Conservation (phyloP, 2,329 filamentous ascomycete species). For the Colletotrichum tamarilloi region DNA sequence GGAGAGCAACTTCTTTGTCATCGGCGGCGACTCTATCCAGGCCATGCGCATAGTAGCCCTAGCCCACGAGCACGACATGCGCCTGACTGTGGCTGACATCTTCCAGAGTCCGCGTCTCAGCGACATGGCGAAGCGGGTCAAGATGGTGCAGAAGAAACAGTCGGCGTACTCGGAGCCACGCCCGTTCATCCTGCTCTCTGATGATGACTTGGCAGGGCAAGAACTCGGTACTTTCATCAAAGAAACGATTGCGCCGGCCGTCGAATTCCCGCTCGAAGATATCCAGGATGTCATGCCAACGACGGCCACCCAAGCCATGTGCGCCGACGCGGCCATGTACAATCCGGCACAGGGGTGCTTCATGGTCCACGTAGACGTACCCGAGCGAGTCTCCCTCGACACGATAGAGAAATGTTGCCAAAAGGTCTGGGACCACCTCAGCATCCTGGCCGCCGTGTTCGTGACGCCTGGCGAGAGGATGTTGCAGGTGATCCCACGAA, state of each 20-base stretch:
- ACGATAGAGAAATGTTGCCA: neutral
- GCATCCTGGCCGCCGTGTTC: neutral
- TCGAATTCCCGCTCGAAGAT: neutral
- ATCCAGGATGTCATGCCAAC: neutral
- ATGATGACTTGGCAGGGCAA: neutral
- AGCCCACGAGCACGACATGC: constrained; percentile 50
- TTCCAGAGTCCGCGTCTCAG: constrained; percentile 42
- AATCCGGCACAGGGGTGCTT: neutral
- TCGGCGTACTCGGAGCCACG: neutral
- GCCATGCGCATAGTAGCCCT: constrained; percentile 55
- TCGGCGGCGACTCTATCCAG: constrained; percentile 58
- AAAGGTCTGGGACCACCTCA: neutral
- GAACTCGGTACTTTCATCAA: neutral
- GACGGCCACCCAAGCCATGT: neutral
- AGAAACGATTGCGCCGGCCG: neutral
- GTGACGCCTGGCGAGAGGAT: neutral
- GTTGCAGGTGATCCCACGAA: neutral
- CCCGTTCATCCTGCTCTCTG: neutral
- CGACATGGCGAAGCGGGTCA: neutral
- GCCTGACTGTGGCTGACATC: constrained; percentile 56
- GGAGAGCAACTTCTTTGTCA: constrained; percentile 57
- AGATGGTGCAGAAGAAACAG: neutral
- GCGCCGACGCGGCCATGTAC: neutral
- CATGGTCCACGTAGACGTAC: neutral
- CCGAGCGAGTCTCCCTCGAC: neutral